Conservation (phyloP, 306 rosid genomes). For the Quercus aquifolioides region DNA sequence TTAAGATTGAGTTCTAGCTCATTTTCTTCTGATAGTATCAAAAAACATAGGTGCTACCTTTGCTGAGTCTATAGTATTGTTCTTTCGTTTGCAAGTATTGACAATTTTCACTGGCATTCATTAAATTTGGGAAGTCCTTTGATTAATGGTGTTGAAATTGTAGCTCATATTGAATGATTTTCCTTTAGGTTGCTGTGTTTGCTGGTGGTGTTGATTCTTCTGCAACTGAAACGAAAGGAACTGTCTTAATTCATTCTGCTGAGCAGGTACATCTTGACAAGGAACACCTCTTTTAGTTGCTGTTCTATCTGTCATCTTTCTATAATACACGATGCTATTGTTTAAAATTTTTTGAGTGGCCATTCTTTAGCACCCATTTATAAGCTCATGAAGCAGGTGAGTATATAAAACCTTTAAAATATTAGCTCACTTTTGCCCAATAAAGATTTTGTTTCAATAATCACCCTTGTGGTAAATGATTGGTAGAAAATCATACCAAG, state of each 20-base stretch:
- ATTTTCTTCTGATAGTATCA: not conserved
- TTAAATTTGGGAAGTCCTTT: not conserved
- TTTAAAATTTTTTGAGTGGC: not conserved
- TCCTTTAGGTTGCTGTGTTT: constrained; percentile 79
- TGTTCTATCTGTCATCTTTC: not conserved
- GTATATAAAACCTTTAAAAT: too few species aligned
- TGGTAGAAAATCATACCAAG: too few species aligned
- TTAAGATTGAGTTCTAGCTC: not conserved
- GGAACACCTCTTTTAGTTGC: not conserved
- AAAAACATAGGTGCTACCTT: not conserved
- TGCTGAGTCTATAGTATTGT: not conserved
- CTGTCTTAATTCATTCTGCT: constrained; percentile 83
- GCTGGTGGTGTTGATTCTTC: constrained; percentile 90
- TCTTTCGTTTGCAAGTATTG: not conserved
- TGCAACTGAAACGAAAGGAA: constrained; percentile 93
- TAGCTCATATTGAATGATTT: constrained; percentile 17
- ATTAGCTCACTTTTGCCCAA: too few species aligned
- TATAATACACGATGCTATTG: not conserved
- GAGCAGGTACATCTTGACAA: constrained; percentile 56
- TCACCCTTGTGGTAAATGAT: too few species aligned
- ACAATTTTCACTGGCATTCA: not conserved
- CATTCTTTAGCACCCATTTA: not conserved
- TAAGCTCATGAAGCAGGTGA: too few species aligned
- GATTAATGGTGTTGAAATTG: constrained; percentile 7
- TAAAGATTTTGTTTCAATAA: too few species aligned